Percentiles rank a stretch among this genome's conserved stretches.
phyloP scores from a whole-genome alignment of 441 rosid species.

The Gossypium lobatum region DNA sequence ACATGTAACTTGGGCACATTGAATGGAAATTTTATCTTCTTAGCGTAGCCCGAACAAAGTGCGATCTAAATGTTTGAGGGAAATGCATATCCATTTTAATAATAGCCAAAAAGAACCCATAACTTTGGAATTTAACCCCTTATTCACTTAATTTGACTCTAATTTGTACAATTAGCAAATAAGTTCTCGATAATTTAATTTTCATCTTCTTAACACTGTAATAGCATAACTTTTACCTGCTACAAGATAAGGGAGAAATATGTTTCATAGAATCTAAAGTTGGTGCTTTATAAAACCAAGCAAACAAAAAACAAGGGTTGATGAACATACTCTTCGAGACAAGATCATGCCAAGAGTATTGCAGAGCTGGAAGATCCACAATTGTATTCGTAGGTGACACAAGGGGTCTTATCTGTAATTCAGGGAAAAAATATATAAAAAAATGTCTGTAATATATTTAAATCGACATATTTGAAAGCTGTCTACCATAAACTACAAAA shows the following conservation, averaged over 20 bases:
- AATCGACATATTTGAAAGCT: background rate
- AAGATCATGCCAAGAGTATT: slow-evolving; percentile 95
- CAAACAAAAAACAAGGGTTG: background rate
- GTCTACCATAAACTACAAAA: background rate
- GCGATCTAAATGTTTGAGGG: background rate
- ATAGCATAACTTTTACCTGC: background rate
- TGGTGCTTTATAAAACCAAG: slow-evolving; percentile 1
- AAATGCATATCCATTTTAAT: background rate
- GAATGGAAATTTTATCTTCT: background rate
- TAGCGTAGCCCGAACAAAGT: background rate
- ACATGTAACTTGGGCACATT: background rate
- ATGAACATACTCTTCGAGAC: slow-evolving; percentile 73
- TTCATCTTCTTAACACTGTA: background rate
- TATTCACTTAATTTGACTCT: background rate
- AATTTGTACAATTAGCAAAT: background rate
- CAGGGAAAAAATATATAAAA: slow-evolving; percentile 15
- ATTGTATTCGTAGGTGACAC: slow-evolving; percentile 68
- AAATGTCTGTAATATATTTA: background rate
- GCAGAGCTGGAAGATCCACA: slow-evolving; percentile 33
- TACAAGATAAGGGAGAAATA: slow-evolving; percentile 4
- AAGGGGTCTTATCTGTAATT: slow-evolving; percentile 87
- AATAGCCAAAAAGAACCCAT: background rate
- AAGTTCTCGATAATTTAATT: background rate
- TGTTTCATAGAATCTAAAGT: background rate
- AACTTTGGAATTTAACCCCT: background rate